phyloP scores from a whole-genome alignment of 2,329 filamentous ascomycete genomes.

The Pseudogymnoascus sp. region DNA sequence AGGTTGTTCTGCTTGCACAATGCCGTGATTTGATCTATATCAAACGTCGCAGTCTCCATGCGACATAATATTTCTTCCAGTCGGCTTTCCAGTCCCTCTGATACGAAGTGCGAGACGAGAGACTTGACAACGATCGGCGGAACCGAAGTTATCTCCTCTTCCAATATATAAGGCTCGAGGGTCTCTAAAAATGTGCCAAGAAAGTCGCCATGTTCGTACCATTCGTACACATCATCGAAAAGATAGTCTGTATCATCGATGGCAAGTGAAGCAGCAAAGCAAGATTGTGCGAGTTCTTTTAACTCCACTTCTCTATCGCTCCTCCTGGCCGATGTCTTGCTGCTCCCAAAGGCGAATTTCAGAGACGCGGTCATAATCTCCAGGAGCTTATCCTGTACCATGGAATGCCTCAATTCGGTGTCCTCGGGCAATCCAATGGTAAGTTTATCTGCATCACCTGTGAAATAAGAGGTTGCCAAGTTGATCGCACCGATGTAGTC shows the following conservation, averaged over 20 bases:
- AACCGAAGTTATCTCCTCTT: conserved; percentile 63
- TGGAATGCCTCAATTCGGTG: conserved; percentile 60
- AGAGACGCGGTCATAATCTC: conserved; percentile 92
- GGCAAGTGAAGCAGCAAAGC: conserved; percentile 73
- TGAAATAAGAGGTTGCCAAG: conserved; percentile 86
- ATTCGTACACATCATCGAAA: conserved; percentile 84
- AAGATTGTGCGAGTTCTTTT: conserved; percentile 70
- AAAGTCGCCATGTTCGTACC: conserved; percentile 70
- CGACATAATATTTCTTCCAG: conserved; percentile 93
- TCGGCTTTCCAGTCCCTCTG: conserved; percentile 63
- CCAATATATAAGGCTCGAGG: conserved; percentile 80
- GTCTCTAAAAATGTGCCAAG: conserved; percentile 78
- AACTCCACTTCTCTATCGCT: conserved; percentile 45
- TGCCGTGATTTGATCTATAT: conserved; percentile 84
- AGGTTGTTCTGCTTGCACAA: conserved; percentile 87
- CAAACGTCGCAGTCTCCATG: conserved; percentile 81
- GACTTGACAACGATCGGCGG: conserved; percentile 82
- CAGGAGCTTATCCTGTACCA: conserved; percentile 81
- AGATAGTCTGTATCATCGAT: conserved; percentile 75
- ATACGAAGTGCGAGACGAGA: conserved; percentile 73
- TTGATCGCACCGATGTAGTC: conserved; percentile 89
- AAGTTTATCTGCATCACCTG: conserved; percentile 83
- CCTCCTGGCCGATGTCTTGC: conserved; percentile 41
- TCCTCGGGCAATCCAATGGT: conserved; percentile 92
- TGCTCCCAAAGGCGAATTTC: conserved; percentile 76